Evolutionary conservation across 306 rosid genomes (phyloP).

Genomic region (Rosa rugosa): DNA sequence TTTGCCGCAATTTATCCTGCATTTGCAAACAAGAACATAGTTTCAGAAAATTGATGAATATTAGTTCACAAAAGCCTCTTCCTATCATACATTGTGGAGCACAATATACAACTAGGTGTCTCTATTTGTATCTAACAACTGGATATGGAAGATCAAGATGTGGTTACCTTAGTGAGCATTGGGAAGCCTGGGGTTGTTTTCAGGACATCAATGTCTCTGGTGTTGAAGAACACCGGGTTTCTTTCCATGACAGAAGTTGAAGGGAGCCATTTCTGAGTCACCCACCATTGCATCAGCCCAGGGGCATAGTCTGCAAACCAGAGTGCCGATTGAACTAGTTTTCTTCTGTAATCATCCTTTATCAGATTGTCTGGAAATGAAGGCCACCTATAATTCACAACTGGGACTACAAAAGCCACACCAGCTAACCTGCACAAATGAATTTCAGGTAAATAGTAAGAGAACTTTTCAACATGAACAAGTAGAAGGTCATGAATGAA

Average conservation of each 20-base stretch:
- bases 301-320: conserved; percentile 71
- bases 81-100: background rate
- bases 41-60: conserved; percentile 7
- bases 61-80: background rate
- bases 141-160: background rate
- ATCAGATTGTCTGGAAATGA: conserved; percentile 65
- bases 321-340: conserved; percentile 41
- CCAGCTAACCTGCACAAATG: conserved; percentile 77
- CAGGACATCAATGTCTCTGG: conserved; percentile 68
- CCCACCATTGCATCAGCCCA: conserved; percentile 74
- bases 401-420: conserved; percentile 76
- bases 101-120: background rate
- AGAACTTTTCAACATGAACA: background rate
- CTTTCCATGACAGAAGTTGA: conserved; percentile 77
- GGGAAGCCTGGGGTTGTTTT: conserved; percentile 78
- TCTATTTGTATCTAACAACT: background rate
- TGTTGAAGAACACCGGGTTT: conserved; percentile 73
- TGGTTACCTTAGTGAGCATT: conserved; percentile 77
- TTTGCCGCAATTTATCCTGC: conserved; percentile 57
- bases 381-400: conserved; percentile 80
- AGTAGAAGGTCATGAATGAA: background rate
- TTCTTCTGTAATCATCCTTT: conserved; percentile 71
- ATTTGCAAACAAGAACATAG: conserved; percentile 22
- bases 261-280: conserved; percentile 86
- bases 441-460: conserved; percentile 14